These are phyloP conservation scores for Saururus chinensis DNA, from an alignment of 164 flowering plant species.

Conservation along the genomic window DNA sequence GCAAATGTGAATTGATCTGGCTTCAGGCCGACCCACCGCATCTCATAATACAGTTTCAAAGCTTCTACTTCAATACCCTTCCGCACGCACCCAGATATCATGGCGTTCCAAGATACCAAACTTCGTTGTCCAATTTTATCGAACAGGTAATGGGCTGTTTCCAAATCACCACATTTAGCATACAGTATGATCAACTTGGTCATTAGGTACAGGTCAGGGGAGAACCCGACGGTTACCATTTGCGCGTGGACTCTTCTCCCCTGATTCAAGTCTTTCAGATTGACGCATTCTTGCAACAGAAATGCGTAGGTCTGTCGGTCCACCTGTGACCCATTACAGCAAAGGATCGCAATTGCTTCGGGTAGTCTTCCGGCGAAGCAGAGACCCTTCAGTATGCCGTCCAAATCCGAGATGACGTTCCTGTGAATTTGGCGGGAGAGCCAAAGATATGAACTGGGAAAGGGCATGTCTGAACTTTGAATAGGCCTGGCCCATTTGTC, in stretches of 20 bases:
- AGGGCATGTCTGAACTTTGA: conserved; percentile 4
- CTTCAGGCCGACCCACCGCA: conserved; percentile 41
- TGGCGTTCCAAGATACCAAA: conserved; percentile 63
- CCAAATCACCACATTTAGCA: conserved; percentile 49
- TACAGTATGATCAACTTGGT: conserved; percentile 59
- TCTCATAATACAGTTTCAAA: conserved; percentile 31
- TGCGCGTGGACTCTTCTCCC: conserved; percentile 64
- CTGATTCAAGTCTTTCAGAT: conserved; percentile 29
- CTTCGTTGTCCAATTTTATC: conserved; percentile 24
- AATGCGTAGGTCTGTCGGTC: conserved; percentile 43
- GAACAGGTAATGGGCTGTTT: conserved; percentile 36
- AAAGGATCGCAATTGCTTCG: conserved; percentile 50
- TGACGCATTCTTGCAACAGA: conserved; percentile 72
- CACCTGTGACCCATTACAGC: conserved; percentile 27
- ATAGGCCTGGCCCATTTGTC: too few species aligned
- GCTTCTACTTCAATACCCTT: conserved; percentile 48
- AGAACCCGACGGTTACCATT: conserved; percentile 52
- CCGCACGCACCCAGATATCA: conserved; percentile 67
- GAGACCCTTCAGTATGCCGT: conserved; percentile 35
- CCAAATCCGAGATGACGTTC: conserved; percentile 21
- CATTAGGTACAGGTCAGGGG: conserved; percentile 41
- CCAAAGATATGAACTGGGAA: conserved; percentile 20
- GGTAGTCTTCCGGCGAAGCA: conserved; percentile 50
- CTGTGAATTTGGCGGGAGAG: conserved; percentile 27
- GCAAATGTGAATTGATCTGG: conserved; percentile 85